Conservation (phyloP, 2,329 filamentous ascomycete species). For the Tympanopsis confertula region DNA sequence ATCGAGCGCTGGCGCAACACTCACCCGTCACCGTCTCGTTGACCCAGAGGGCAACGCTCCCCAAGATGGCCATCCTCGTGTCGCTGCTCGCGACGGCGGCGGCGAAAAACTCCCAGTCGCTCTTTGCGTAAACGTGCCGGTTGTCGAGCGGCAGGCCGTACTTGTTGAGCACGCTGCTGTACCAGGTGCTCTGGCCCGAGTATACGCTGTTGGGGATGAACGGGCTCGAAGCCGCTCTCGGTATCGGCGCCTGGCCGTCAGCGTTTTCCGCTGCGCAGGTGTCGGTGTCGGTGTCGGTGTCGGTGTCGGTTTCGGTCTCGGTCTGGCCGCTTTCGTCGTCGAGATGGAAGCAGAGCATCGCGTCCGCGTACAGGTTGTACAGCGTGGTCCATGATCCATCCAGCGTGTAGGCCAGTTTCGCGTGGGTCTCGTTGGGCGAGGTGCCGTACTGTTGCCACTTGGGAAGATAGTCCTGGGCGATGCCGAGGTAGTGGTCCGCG, state of each 20-base stretch:
- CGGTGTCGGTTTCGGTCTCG: conserved; percentile 10
- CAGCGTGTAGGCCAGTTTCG: conserved; percentile 63
- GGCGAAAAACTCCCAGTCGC: conserved; percentile 84
- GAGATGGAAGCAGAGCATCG: conserved; percentile 67
- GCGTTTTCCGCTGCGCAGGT: conserved; percentile 7
- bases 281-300: conserved; percentile 9
- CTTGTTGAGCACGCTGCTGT: conserved; percentile 64
- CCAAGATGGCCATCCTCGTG: conserved; percentile 60
- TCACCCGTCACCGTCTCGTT: conserved; percentile 65
- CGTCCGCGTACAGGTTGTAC: conserved; percentile 61
- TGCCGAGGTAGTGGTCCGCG: conserved; percentile 43
- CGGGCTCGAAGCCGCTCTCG: conserved; percentile 17
- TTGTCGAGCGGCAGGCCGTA: conserved; percentile 77
- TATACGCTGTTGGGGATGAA: conserved; percentile 72
- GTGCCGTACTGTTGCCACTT: conserved; percentile 57
- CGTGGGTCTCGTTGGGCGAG: conserved; percentile 53
- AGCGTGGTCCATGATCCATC: conserved; percentile 65
- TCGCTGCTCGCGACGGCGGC: conserved; percentile 63
- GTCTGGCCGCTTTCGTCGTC: conserved; percentile 8
- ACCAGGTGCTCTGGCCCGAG: conserved; percentile 70
- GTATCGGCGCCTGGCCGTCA: conserved; percentile 6
- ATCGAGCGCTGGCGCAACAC: conserved; percentile 6
- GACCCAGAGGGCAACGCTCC: conserved; percentile 67
- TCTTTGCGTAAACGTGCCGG: conserved; percentile 75
- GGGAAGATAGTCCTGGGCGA: conserved; percentile 49